Evolutionary conservation across 345 rosid species (phyloP).

Genomic region (Citrus hindsii): DNA sequence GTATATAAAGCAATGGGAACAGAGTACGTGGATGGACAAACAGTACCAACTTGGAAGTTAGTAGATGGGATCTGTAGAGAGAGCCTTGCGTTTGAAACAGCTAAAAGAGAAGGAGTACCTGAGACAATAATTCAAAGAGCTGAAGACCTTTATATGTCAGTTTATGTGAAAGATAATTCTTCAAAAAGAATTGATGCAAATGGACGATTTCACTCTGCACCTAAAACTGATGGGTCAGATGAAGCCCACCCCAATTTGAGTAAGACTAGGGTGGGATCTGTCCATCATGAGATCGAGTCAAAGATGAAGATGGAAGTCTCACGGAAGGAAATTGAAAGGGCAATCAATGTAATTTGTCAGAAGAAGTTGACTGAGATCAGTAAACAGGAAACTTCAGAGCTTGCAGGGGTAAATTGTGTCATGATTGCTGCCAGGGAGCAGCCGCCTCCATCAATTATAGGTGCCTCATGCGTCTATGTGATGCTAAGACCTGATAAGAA

Average conservation of each 20-base stretch:
- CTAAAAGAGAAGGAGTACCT: constrained; percentile 88
- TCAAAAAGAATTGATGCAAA: constrained; percentile 18
- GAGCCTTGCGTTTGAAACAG: constrained; percentile 99
- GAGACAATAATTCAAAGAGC: constrained; percentile 74
- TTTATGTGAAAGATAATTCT: constrained; percentile 21
- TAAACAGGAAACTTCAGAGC: constrained; percentile 30
- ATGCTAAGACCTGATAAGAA: constrained; percentile 76
- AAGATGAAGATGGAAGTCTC: constrained; percentile 26
- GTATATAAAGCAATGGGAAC: constrained; percentile 87
- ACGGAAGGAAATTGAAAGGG: constrained; percentile 42
- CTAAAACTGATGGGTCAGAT: constrained; percentile 22
- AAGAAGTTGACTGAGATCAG: constrained; percentile 53
- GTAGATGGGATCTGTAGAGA: constrained; percentile 86
- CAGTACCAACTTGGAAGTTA: constrained; percentile 87
- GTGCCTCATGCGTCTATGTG: constrained; percentile 83
- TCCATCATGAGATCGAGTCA: constrained; percentile 23
- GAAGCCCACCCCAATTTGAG: constrained; percentile 15
- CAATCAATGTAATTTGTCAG: constrained; percentile 42
- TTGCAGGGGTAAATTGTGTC: constrained; percentile 41
- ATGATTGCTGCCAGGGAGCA: constrained; percentile 67
- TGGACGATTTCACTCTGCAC: constrained; percentile 10
- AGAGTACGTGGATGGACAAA: constrained; percentile 58
- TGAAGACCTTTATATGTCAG: constrained; percentile 64
- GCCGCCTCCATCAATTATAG: constrained; percentile 93
- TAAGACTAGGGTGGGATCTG: constrained; percentile 18